Conservation (phyloP, 1,284 basidiomycete genomes). For the Marasmius sp. region DNA sequence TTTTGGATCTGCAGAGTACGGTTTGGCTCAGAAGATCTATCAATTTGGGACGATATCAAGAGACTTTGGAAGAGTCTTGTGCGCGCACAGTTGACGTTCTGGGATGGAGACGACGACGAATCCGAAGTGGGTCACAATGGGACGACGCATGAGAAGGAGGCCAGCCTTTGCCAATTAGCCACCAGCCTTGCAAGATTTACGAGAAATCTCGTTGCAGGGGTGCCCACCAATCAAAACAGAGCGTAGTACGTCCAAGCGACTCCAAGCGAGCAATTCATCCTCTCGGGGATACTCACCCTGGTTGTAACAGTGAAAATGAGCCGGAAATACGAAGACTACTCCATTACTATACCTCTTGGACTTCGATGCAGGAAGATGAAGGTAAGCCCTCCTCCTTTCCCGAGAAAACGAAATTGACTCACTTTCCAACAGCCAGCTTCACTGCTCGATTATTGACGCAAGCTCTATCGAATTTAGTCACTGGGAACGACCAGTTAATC, state of each 20-base stretch:
- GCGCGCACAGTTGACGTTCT: conserved; percentile 43
- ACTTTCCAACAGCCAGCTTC: conserved; percentile 43
- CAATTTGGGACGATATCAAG: conserved; percentile 54
- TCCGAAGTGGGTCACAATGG: conserved; percentile 20
- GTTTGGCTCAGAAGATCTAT: conserved; percentile 43
- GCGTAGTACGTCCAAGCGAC: conserved; percentile 49
- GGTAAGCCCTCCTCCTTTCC: conserved; percentile 38
- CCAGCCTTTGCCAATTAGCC: conserved; percentile 36
- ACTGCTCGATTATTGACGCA: conserved; percentile 65
- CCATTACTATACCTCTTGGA: conserved; percentile 72
- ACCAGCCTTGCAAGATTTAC: conserved; percentile 68
- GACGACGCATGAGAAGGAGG: conserved; percentile 26
- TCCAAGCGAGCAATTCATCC: neutral
- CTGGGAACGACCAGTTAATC: conserved; percentile 60
- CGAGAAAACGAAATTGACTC: neutral
- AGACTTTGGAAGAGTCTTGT: conserved; percentile 53
- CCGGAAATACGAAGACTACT: conserved; percentile 57
- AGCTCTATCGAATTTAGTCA: conserved; percentile 73
- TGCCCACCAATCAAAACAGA: conserved; percentile 59
- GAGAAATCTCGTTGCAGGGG: conserved; percentile 72
- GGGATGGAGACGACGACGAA: conserved; percentile 45
- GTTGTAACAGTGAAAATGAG: conserved; percentile 54
- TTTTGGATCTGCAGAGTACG: conserved; percentile 32
- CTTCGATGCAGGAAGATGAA: conserved; percentile 49
- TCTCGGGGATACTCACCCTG: neutral